phyloP scores from a whole-genome alignment of 108 stramenopile species.

The Fragilaria radians region DNA sequence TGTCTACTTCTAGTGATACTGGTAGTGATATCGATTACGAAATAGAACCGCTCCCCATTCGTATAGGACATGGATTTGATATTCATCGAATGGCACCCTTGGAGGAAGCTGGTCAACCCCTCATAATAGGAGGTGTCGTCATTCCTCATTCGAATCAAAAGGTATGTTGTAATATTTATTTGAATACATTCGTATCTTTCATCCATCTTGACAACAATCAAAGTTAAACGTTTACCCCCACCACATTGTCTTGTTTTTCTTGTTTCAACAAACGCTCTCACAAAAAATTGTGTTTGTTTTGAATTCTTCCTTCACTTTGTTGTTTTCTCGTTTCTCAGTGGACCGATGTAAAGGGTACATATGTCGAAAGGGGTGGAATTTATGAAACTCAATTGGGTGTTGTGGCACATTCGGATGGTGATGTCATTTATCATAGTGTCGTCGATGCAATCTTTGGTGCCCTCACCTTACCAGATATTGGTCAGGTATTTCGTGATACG shows the following conservation, averaged over 20 bases:
- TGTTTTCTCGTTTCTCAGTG: conserved; percentile 28
- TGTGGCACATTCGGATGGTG: conserved; percentile 92
- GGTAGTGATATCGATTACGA: conserved; percentile 61
- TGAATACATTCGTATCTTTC: not conserved
- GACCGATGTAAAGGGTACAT: conserved; percentile 78
- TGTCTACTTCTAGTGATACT: conserved; percentile 20
- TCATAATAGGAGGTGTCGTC: conserved; percentile 87
- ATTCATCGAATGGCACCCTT: conserved; percentile 91
- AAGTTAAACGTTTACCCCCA: conserved; percentile 2
- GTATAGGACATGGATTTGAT: conserved; percentile 95
- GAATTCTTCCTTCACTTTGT: not conserved
- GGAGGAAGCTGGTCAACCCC: conserved; percentile 80
- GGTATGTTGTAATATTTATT: conserved; percentile 20
- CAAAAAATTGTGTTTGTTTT: not conserved
- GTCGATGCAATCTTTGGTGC: conserved; percentile 94
- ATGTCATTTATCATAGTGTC: conserved; percentile 91
- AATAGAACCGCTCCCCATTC: conserved; percentile 72
- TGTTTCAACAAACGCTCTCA: not conserved
- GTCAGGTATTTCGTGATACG: conserved; percentile 92
- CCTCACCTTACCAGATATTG: conserved; percentile 86
- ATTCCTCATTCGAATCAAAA: conserved; percentile 78
- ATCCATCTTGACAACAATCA: conserved; percentile 3
- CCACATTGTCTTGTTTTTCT: not conserved
- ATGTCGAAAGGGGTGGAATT: conserved; percentile 55
- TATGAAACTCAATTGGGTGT: conserved; percentile 82